phyloP scores from a whole-genome alignment of 768 basidiomycete species.

The Termitomyces bulborhizus region DNA sequence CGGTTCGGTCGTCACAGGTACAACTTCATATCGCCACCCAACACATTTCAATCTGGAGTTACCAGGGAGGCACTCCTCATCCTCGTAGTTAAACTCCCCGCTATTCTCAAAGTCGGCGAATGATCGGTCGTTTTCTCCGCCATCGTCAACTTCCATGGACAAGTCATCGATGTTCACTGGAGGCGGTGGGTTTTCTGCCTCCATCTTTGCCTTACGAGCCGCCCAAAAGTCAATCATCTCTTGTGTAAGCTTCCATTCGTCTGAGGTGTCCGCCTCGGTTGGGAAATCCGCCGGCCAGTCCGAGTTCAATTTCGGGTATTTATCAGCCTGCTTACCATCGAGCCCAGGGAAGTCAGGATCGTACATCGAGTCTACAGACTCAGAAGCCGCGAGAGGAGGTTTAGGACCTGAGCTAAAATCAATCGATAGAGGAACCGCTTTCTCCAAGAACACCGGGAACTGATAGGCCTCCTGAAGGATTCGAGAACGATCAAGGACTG shows the following conservation, averaged over 20 bases:
- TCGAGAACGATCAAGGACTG: not conserved
- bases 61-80: constrained; percentile 3
- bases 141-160: constrained; percentile 1
- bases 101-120: constrained; percentile 1
- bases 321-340: constrained; percentile 1
- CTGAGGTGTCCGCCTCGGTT: constrained; percentile 4
- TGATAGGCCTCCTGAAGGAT: not conserved
- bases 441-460: constrained; percentile 6
- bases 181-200: constrained; percentile 4
- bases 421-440: not conserved
- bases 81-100: not conserved
- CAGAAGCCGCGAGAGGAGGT: not conserved
- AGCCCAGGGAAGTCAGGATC: constrained; percentile 6
- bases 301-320: not conserved
- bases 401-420: not conserved
- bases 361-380: constrained; percentile 2
- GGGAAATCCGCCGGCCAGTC: constrained; percentile 6
- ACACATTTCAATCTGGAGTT: constrained; percentile 1
- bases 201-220: constrained; percentile 2
- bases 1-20: not conserved
- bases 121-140: not conserved
- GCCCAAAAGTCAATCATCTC: constrained; percentile 9
- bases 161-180: not conserved
- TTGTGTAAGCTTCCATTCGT: constrained; percentile 7
- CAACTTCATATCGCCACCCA: constrained; percentile 5